Evolutionary conservation across 306 rosid genomes (phyloP).

Genomic region (Glycine tomentella): DNA sequence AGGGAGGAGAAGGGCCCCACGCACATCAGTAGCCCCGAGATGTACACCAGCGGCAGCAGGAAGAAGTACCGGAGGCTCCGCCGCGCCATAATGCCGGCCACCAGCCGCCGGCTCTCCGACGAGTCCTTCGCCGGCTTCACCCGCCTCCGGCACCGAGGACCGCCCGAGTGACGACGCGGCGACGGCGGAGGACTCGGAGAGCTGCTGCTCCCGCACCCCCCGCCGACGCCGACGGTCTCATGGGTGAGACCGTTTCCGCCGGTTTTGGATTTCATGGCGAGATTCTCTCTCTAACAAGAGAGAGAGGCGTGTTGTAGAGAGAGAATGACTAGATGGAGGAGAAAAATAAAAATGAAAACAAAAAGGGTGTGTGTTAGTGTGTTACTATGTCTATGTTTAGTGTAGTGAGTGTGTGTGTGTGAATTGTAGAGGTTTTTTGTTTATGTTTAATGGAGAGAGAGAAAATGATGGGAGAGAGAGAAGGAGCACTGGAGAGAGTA

Average conservation of each 20-base stretch:
- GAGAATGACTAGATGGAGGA: not conserved
- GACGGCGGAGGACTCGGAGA: slow-evolving; percentile 94
- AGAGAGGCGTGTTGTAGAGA: slow-evolving; percentile 1
- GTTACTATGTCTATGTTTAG: too few species aligned
- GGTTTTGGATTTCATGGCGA: slow-evolving; percentile 69
- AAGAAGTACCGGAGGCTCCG: slow-evolving; percentile 76
- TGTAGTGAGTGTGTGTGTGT: not conserved
- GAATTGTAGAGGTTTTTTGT: slow-evolving; percentile 18
- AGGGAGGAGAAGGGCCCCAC: slow-evolving; percentile 84
- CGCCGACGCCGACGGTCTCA: slow-evolving; percentile 45
- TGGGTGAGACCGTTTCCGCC: slow-evolving; percentile 55
- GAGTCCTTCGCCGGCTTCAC: slow-evolving; percentile 60
- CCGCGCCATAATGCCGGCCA: slow-evolving; percentile 65
- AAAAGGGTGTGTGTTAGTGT: slow-evolving; percentile 29
- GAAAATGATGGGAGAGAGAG: slow-evolving; percentile 16
- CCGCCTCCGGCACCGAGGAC: slow-evolving; percentile 64
- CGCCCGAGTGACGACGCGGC: slow-evolving; percentile 63
- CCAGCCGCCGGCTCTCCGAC: slow-evolving; percentile 48
- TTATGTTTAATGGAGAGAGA: not conserved
- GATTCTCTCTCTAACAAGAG: not conserved
- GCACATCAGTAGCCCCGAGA: slow-evolving; percentile 85
- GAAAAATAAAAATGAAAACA: not conserved
- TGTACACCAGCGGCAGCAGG: slow-evolving; percentile 75
- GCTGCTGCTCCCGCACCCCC: slow-evolving; percentile 58
- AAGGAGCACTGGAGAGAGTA: not conserved